phyloP scores from a whole-genome alignment of 176 grass and related monocot species.

The Triticum timopheevii region DNA sequence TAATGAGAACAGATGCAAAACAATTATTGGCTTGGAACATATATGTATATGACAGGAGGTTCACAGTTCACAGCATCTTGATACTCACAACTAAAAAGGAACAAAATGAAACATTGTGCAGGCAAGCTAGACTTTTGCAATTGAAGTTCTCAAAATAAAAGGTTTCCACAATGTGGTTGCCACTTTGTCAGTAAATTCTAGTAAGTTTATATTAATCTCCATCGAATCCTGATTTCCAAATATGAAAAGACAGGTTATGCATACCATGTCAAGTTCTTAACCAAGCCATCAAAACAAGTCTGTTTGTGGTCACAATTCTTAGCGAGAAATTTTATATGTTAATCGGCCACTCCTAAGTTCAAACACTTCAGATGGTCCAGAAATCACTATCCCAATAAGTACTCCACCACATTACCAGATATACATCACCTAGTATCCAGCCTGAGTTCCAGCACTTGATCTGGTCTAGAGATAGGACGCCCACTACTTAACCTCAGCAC shows the following conservation, averaged over 20 bases:
- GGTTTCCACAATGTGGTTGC: slow-evolving; percentile 12
- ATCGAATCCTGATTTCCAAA: neutral
- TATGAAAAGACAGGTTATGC: neutral
- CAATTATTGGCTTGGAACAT: neutral
- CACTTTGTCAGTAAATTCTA: slow-evolving; percentile 4
- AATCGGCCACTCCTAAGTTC: neutral
- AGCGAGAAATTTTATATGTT: neutral
- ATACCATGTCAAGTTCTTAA: slow-evolving; percentile 17
- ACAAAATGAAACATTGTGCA: neutral
- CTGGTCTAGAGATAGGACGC: neutral
- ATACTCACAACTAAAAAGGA: neutral
- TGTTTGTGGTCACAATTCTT: slow-evolving; percentile 5
- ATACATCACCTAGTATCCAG: neutral
- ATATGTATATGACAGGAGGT: neutral
- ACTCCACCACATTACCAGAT: neutral
- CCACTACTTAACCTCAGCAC: neutral
- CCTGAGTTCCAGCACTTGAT: neutral
- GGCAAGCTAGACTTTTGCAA: neutral
- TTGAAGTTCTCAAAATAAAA: neutral
- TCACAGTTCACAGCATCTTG: neutral
- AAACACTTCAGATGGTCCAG: neutral
- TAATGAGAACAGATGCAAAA: neutral
- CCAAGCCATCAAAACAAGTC: neutral
- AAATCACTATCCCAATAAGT: neutral
- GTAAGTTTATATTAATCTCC: neutral